A percentile compares a stretch with the other conserved stretches of the same genome.
Evolutionary conservation across 2,329 filamentous ascomycete species (phyloP).

Genomic region (Fusarium annulatum): DNA sequence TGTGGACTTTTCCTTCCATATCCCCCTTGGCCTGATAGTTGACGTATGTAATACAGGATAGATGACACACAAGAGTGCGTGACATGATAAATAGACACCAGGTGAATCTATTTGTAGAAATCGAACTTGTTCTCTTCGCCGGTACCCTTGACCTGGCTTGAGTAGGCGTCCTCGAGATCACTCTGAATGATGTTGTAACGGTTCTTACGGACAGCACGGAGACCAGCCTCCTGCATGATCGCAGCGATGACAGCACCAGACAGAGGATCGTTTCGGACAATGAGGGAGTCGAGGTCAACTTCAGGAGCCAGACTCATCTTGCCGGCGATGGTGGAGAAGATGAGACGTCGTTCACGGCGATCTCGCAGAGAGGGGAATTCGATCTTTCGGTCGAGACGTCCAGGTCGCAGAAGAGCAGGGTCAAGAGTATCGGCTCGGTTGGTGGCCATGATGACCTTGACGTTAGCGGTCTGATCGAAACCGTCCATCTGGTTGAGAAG

Average conservation of each 20-base stretch:
- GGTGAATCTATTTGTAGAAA: constrained; percentile 79
- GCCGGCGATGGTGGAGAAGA: constrained; percentile 95
- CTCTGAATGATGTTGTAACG: constrained; percentile 99
- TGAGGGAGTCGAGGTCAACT: constrained; percentile 94
- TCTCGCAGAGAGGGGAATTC: constrained; percentile 97
- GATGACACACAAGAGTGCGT: constrained; percentile 26
- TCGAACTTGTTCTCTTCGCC: constrained; percentile 81
- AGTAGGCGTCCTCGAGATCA: constrained; percentile 97
- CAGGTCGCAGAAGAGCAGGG: constrained; percentile 91
- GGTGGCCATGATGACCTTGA: constrained; percentile 99
- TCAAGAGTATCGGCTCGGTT: constrained; percentile 98
- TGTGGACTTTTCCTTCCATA: constrained; percentile 30
- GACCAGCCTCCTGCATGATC: constrained; percentile 98
- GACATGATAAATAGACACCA: constrained; percentile 9
- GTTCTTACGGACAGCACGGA: constrained; percentile 96
- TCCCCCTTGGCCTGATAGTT: constrained; percentile 13
- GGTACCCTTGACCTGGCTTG: constrained; percentile 90
- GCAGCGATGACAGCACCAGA: constrained; percentile 96
- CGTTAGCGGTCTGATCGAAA: constrained; percentile 98
- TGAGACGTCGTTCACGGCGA: constrained; percentile 91
- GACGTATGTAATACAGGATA: constrained; percentile 40
- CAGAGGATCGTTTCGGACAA: constrained; percentile 95
- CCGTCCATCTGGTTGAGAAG: constrained; percentile 99
- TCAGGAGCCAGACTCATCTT: constrained; percentile 99
- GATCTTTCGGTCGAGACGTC: constrained; percentile 96